Evolutionary conservation across 2,329 filamentous ascomycete genomes (phyloP), one percentile per base, ranked within the genome.

Genomic region (Pleoardoris graminearum): DNA sequence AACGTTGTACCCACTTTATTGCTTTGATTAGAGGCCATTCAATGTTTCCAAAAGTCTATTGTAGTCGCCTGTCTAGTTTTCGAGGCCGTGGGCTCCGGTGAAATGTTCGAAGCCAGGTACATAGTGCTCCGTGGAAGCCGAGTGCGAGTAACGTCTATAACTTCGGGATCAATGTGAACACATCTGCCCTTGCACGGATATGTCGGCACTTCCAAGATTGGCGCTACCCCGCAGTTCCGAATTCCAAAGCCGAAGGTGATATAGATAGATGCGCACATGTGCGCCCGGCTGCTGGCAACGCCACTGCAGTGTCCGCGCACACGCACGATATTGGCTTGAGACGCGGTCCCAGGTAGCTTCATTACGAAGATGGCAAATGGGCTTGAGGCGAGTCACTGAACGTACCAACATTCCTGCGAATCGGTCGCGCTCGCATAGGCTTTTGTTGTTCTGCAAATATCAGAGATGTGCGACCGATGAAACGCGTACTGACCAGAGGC

Each of bases 221-320:
- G 27, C n/a, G 47, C 32, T 55, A 44, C 55, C 52, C 55, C 57
- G 43, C 57, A 55, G 37, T 53, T 21, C 55, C 53, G 47, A 58
- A n/a, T 43, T 30, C 12, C 42, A 36, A 49, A 53, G 46, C 53
- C 45, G 55, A 48, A 53, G 52, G 53, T 47, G 37, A 49, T 47
- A 58, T 58, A 49, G 51, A 55, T 33, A 58, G 21, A 32, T 48
- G 17, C 17, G 23, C 33, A 38, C 54, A 58, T 51, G 53, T 58
- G 53, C 43, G 50, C 25, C 53, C 48, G 30, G 42, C 50, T 12
- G 30, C 30, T 14, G 30, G 30, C 11, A 12, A 32, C 12, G 30
- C n/a, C n/a, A n/a, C n/a, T n/a, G n/a, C n/a, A n/a, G n/a, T n/a
- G n/a, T n/a, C n/a, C n/a, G n/a, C n/a, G n/a, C n/a, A n/a, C 11